Conservation (phyloP, 495 filamentous ascomycete genomes). For the Bombardia bombarda region DNA sequence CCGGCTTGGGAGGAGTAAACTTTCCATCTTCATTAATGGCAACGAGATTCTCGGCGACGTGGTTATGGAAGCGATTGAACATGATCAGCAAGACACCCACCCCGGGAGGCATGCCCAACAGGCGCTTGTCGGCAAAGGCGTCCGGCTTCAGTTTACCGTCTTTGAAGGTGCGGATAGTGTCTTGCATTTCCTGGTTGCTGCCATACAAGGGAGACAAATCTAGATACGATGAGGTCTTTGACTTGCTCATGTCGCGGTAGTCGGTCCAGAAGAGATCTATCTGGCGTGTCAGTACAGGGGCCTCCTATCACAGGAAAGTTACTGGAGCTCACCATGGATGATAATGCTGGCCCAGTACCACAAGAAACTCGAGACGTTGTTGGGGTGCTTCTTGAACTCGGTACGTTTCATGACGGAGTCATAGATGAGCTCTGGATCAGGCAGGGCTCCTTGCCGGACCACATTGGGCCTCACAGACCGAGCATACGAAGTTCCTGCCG, state of each 20-base stretch:
- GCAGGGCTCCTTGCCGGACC: conserved; percentile 54
- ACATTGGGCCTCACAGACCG: conserved; percentile 59
- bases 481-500: conserved; percentile 54
- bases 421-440: conserved; percentile 71
- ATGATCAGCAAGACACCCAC: conserved; percentile 69
- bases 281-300: no score
- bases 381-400: conserved; percentile 42
- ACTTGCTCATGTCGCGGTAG: conserved; percentile 41
- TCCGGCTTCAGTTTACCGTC: conserved; percentile 83
- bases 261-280: conserved; percentile 35
- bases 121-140: conserved; percentile 66
- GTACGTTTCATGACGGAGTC: conserved; percentile 53
- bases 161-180: conserved; percentile 66
- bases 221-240: conserved; percentile 74
- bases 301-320: neutral
- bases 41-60: conserved; percentile 61
- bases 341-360: conserved; percentile 89
- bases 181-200: conserved; percentile 67
- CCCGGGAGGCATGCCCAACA: conserved; percentile 77
- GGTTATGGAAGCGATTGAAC: conserved; percentile 75
- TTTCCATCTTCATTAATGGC: conserved; percentile 64
- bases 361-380: conserved; percentile 76
- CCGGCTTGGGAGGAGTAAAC: conserved; percentile 52
- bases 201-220: conserved; percentile 84
- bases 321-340: conserved; percentile 52